Conservation (phyloP, 1,284 basidiomycete species). For the Puccinia hordei region DNA sequence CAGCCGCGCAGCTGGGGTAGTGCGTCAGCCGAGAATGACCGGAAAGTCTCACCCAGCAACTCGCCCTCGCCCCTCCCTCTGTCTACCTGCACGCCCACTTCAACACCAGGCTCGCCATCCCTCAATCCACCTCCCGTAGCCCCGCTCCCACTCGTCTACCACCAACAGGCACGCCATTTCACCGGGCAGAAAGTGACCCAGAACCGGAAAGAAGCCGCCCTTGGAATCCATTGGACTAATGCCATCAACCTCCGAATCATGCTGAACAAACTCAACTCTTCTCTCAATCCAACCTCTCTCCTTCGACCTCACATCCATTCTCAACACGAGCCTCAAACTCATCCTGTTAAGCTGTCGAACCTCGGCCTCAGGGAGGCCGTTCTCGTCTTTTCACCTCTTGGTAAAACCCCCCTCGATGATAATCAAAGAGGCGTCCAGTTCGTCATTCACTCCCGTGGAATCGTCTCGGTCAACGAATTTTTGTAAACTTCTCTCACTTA, state of each 20-base stretch:
- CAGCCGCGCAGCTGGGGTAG: slow-evolving; percentile 6
- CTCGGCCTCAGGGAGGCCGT: slow-evolving; percentile 23
- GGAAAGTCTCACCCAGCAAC: slow-evolving; percentile 14
- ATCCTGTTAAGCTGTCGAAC: neutral
- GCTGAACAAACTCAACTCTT: slow-evolving; percentile 68
- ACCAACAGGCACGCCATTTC: slow-evolving; percentile 75
- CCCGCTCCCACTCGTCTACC: slow-evolving; percentile 65
- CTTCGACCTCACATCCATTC: neutral
- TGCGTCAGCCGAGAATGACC: neutral
- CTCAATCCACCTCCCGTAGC: slow-evolving; percentile 50
- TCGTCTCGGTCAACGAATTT: slow-evolving; percentile 19
- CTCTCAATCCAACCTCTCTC: neutral
- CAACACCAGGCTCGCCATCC: slow-evolving; percentile 19
- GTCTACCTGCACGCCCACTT: slow-evolving; percentile 51
- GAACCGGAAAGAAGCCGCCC: slow-evolving; percentile 71
- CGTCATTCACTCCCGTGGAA: slow-evolving; percentile 34
- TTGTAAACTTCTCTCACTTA: neutral
- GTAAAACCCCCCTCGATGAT: neutral
- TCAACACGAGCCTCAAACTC: neutral
- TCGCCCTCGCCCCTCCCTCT: slow-evolving; percentile 52
- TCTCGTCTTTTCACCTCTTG: slow-evolving; percentile 38
- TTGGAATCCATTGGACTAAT: slow-evolving; percentile 89
- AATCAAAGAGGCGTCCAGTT: slow-evolving; percentile 15
- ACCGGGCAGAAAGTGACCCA: slow-evolving; percentile 63
- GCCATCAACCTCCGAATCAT: slow-evolving; percentile 80